Evolutionary conservation across 345 rosid genomes (phyloP).

Genomic region (Hirschfeldia incana): DNA sequence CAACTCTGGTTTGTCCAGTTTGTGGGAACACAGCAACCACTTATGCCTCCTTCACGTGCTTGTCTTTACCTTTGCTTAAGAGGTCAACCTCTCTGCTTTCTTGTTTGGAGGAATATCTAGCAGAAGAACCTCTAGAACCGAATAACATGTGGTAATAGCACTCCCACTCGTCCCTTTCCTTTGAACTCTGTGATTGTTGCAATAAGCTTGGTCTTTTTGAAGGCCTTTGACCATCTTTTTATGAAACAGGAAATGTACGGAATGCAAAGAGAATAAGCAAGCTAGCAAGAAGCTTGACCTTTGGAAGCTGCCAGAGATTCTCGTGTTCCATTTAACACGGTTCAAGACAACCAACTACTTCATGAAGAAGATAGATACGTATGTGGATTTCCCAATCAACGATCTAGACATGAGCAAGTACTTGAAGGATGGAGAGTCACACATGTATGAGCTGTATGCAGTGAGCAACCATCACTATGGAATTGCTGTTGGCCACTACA

Average conservation of each 20-base stretch:
- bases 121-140: conserved; percentile 93
- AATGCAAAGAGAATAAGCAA: conserved; percentile 95
- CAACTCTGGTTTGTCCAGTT: conserved; percentile 86
- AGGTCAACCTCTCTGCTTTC: conserved; percentile 70
- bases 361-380: conserved; percentile 87
- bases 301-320: conserved; percentile 91
- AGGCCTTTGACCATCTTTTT: not conserved
- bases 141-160: conserved; percentile 88
- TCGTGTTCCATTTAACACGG: conserved; percentile 87
- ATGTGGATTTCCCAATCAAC: conserved; percentile 81
- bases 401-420: conserved; percentile 83
- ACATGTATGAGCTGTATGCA: conserved; percentile 76
- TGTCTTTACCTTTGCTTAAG: conserved; percentile 90
- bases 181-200: not conserved
- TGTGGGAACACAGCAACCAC: conserved; percentile 86
- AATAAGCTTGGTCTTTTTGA: no score
- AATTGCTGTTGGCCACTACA: conserved; percentile 96
- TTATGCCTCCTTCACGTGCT: conserved; percentile 93
- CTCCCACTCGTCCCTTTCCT: not conserved
- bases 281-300: conserved; percentile 94
- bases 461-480: conserved; percentile 96
- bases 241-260: conserved; percentile 73
- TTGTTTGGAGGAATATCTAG: conserved; percentile 90
- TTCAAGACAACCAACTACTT: conserved; percentile 87
- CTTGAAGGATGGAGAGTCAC: conserved; percentile 63